A percentile compares a stretch with the other conserved stretches of the same genome.
These are phyloP conservation scores for Phytophthora pistaciae DNA, from an alignment of 352 stramenopile genomes.

Conservation along the genomic window DNA sequence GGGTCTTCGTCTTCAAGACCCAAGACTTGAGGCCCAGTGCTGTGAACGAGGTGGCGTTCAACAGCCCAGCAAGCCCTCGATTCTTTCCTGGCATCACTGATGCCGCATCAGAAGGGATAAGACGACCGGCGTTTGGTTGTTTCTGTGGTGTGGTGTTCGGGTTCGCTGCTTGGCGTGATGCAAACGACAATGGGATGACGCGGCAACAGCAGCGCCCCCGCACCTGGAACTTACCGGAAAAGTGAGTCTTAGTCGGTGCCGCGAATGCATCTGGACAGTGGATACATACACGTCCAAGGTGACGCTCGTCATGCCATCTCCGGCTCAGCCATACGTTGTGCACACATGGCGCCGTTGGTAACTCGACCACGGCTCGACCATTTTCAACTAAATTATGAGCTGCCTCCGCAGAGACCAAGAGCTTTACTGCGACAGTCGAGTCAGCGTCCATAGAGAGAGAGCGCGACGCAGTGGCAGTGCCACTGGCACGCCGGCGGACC, in stretches of 20 bases:
- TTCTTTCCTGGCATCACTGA: neutral
- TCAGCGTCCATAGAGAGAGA: neutral
- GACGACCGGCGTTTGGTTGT: neutral
- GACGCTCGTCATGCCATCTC: neutral
- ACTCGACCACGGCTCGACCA: neutral
- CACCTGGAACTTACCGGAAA: neutral
- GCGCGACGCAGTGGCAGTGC: neutral
- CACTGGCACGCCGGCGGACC: neutral
- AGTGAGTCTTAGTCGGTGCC: neutral
- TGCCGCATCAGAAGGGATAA: neutral
- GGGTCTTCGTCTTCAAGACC: too few relatives aligned
- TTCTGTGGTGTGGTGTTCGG: neutral
- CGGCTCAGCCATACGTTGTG: neutral
- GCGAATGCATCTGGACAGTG: neutral
- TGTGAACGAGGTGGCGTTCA: too few relatives aligned
- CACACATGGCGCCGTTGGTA: neutral
- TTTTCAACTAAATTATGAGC: neutral
- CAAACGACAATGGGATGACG: neutral
- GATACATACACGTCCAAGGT: neutral
- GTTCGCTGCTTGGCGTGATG: neutral
- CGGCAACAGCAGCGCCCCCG: neutral
- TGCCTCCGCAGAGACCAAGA: neutral
- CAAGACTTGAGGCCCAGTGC: too few relatives aligned
- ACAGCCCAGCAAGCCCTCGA: neutral
- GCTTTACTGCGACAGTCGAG: neutral